A percentile compares a stretch with the other conserved stretches of the same genome.
Conservation (phyloP, 2,329 filamentous ascomycete genomes). For the Leptographium galeiforme region DNA sequence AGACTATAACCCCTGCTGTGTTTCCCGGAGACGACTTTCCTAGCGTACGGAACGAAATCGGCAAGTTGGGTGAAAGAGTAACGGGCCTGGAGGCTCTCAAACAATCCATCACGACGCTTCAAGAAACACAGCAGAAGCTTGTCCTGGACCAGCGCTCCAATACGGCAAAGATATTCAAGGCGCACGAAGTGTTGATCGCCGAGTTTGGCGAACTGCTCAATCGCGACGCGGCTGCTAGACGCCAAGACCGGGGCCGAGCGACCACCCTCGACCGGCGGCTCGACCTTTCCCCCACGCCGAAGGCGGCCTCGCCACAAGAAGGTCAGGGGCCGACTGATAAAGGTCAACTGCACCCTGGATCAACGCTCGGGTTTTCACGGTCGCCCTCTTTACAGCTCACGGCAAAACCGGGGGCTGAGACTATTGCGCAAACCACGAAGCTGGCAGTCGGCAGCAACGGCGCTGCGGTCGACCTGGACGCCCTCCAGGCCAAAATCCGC, state of each 20-base stretch:
- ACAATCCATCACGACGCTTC: background rate
- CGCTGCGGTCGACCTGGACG: background rate
- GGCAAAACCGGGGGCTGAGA: too few species aligned
- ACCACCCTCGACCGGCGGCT: background rate
- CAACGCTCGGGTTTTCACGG: too few species aligned
- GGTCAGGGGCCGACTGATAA: background rate
- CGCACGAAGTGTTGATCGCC: background rate
- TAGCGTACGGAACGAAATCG: constrained; percentile 8
- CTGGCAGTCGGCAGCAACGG: background rate
- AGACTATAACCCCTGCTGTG: background rate
- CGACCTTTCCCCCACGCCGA: background rate
- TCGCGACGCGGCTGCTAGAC: background rate
- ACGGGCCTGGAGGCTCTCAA: background rate
- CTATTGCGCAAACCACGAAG: background rate
- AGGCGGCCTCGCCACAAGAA: background rate
- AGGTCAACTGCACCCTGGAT: too few species aligned
- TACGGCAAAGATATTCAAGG: background rate
- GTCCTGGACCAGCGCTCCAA: background rate
- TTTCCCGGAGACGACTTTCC: constrained; percentile 11
- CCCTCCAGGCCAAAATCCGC: background rate
- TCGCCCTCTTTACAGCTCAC: too few species aligned
- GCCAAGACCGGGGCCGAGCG: constrained; percentile 1
- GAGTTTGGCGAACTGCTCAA: constrained; percentile 3
- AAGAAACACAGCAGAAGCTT: background rate
- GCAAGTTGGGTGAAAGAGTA: constrained; percentile 4